Evolutionary conservation across 345 rosid species (phyloP).

Genomic region (Populus ilicifolia): DNA sequence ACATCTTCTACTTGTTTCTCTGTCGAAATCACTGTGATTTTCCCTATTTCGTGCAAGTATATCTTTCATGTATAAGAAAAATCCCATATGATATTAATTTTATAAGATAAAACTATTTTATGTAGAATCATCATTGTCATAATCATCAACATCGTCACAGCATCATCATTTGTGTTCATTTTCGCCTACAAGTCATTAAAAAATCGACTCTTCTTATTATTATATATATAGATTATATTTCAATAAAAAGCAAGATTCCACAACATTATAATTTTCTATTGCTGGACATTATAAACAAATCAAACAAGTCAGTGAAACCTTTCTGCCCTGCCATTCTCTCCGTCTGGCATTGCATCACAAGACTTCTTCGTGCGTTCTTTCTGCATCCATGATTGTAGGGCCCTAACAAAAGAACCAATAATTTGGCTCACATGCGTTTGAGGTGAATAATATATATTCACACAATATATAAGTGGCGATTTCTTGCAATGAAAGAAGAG

Average conservation of each 20-base stretch:
- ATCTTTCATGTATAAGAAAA: background rate
- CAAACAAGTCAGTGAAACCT: background rate
- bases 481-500: constrained; percentile 5
- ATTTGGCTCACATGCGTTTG: constrained; percentile 29
- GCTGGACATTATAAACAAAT: background rate
- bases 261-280: background rate
- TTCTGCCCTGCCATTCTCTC: background rate
- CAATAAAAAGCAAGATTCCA: constrained; percentile 19
- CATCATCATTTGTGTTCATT: background rate
- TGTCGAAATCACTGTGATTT: background rate
- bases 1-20: background rate
- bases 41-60: background rate
- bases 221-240: background rate
- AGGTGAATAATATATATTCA: background rate
- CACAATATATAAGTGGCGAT: background rate
- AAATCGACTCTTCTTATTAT: background rate
- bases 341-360: constrained; percentile 11
- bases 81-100: background rate
- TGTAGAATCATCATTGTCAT: background rate
- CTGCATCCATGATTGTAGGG: constrained; percentile 25
- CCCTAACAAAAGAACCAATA: constrained; percentile 25
- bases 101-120: background rate
- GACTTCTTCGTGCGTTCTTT: constrained; percentile 13
- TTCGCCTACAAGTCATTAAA: background rate
- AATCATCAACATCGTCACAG: background rate